phyloP scores from a whole-genome alignment of 108 stramenopile genomes.

The Pseudonitzschia delicatissima region DNA sequence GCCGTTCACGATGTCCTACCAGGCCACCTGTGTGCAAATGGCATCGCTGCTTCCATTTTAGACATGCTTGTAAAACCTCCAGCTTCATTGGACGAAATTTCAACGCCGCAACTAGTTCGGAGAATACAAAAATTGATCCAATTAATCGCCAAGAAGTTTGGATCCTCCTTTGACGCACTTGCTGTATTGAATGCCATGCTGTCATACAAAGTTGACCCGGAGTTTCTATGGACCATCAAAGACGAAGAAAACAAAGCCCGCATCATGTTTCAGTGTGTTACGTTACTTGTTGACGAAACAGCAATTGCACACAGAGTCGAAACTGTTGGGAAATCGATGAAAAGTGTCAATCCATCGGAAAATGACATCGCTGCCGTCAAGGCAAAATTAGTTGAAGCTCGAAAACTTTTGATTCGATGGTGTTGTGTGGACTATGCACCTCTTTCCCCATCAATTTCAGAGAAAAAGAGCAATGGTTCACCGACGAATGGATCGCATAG shows the following conservation, averaged over 20 bases:
- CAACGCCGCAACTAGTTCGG: slow-evolving; percentile 8
- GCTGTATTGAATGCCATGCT: slow-evolving; percentile 44
- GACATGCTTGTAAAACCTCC: slow-evolving; percentile 13
- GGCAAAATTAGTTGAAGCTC: slow-evolving; percentile 5
- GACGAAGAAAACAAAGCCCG: slow-evolving; percentile 50
- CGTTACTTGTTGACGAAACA: slow-evolving; percentile 27
- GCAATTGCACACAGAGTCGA: slow-evolving; percentile 9
- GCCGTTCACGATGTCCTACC: slow-evolving; percentile 51
- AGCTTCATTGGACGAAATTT: slow-evolving; percentile 1
- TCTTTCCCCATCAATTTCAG: not conserved
- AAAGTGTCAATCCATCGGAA: slow-evolving; percentile 12
- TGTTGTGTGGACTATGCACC: slow-evolving; percentile 52
- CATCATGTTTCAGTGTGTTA: slow-evolving; percentile 60
- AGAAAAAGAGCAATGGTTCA: not conserved
- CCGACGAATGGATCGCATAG: not conserved
- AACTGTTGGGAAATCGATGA: slow-evolving; percentile 5
- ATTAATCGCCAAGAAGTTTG: slow-evolving; percentile 40
- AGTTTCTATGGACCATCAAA: slow-evolving; percentile 21
- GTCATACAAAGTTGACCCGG: slow-evolving; percentile 20
- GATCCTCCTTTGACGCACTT: slow-evolving; percentile 44
- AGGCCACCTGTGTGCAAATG: slow-evolving; percentile 33
- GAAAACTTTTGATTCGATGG: slow-evolving; percentile 50
- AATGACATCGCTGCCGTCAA: not conserved
- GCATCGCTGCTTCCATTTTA: slow-evolving; percentile 37
- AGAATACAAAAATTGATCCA: slow-evolving; percentile 37